phyloP scores from a whole-genome alignment of 1,284 basidiomycete species.

The Leucoagaricus sp. region DNA sequence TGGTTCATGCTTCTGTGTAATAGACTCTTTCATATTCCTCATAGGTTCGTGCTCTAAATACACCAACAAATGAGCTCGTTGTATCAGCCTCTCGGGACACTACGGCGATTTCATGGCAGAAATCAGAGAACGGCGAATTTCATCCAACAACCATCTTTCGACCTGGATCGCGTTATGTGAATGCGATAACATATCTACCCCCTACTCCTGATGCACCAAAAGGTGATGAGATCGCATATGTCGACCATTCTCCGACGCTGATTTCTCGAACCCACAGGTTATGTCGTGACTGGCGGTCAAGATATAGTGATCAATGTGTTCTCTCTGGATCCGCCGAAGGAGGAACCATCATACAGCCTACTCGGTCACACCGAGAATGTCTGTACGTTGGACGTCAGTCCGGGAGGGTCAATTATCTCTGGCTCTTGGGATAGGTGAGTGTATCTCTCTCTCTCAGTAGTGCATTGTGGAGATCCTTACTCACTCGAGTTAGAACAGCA shows the following conservation, averaged over 20 bases:
- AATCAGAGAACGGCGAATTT: slow-evolving; percentile 52
- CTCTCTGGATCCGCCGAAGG: slow-evolving; percentile 54
- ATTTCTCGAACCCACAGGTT: slow-evolving; percentile 53
- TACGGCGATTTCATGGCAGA: slow-evolving; percentile 84
- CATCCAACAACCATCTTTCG: slow-evolving; percentile 54
- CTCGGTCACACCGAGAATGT: slow-evolving; percentile 92
- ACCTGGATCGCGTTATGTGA: slow-evolving; percentile 79
- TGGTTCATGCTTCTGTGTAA: slow-evolving; percentile 22
- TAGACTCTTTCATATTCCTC: slow-evolving; percentile 19
- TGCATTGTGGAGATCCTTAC: background rate
- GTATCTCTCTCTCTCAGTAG: background rate
- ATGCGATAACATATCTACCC: slow-evolving; percentile 78
- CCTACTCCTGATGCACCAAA: slow-evolving; percentile 66
- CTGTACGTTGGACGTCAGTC: slow-evolving; percentile 78
- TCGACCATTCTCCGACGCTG: background rate
- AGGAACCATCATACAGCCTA: slow-evolving; percentile 79
- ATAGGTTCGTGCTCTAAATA: slow-evolving; percentile 77
- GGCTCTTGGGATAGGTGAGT: slow-evolving; percentile 96
- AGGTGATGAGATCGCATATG: slow-evolving; percentile 47
- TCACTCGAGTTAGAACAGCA: slow-evolving; percentile 66
- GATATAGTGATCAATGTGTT: slow-evolving; percentile 86
- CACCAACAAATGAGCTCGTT: slow-evolving; percentile 71
- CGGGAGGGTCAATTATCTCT: slow-evolving; percentile 80
- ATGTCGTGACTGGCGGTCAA: slow-evolving; percentile 82
- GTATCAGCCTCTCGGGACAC: slow-evolving; percentile 90